Conservation (phyloP, 306 rosid species). For the Prunus davidiana region DNA sequence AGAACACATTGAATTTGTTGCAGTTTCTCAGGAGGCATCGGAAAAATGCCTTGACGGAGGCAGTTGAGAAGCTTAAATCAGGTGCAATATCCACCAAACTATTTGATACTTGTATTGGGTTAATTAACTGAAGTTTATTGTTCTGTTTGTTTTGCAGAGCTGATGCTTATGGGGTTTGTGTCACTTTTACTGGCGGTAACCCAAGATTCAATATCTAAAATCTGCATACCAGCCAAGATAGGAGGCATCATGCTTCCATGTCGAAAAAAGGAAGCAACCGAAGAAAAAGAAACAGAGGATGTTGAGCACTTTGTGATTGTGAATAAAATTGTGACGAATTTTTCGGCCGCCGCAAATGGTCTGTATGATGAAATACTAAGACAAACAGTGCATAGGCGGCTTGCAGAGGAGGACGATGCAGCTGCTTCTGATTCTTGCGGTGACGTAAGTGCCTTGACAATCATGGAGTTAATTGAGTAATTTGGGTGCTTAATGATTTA, state of each 20-base stretch:
- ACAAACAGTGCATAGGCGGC: background rate
- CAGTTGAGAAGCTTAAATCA: conserved; percentile 37
- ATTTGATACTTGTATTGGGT: background rate
- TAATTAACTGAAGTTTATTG: background rate
- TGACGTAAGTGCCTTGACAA: background rate
- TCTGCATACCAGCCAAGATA: conserved; percentile 25
- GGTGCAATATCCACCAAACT: conserved; percentile 11
- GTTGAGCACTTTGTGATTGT: conserved; percentile 4
- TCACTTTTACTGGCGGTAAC: conserved; percentile 33
- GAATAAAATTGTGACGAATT: background rate
- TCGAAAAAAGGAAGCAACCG: background rate
- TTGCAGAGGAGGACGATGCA: conserved; percentile 12
- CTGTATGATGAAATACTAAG: conserved; percentile 8
- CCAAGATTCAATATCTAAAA: conserved; percentile 30
- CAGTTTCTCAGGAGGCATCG: conserved; percentile 28
- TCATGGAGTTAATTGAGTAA: background rate
- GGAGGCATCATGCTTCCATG: conserved; percentile 44
- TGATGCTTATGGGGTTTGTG: conserved; percentile 43
- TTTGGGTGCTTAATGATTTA: background rate
- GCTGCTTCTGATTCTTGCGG: conserved; percentile 25
- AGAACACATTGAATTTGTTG: background rate
- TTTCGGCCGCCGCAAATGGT: background rate
- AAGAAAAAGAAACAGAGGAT: background rate
- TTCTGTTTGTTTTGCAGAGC: conserved; percentile 13
- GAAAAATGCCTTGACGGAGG: conserved; percentile 28